Conservation (phyloP, 2,329 filamentous ascomycete species). For the Colletotrichum camelliae region DNA sequence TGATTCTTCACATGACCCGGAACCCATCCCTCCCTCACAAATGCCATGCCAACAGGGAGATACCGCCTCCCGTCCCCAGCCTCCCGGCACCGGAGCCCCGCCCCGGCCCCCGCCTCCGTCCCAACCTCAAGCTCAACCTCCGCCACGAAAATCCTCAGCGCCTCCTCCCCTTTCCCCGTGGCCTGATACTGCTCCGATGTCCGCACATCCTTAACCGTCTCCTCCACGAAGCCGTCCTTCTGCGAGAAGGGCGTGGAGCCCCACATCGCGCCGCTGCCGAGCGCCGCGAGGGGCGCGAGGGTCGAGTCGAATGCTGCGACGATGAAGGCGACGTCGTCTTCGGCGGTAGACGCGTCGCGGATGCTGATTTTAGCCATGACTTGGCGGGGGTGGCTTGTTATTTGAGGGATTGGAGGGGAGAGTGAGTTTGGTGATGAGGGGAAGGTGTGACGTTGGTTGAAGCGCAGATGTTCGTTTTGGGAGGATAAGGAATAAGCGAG, state of each 20-base stretch:
- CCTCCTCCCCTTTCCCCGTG: conserved; percentile 28
- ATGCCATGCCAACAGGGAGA: conserved; percentile 1
- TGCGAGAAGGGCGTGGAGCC: conserved; percentile 28
- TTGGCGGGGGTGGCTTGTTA: rapidly evolving
- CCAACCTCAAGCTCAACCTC: conserved; percentile 27
- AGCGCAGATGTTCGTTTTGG: neutral
- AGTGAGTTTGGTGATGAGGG: neutral
- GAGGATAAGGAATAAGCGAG: neutral
- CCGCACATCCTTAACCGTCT: conserved; percentile 24
- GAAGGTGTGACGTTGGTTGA: neutral
- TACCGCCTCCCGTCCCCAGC: neutral
- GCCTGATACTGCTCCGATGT: conserved; percentile 29
- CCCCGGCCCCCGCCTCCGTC: neutral
- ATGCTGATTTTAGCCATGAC: conserved; percentile 19
- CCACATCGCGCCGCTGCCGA: conserved; percentile 34
- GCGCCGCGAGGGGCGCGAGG: conserved; percentile 29
- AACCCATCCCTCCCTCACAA: conserved; percentile 14
- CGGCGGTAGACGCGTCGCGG: conserved; percentile 25
- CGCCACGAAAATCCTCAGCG: conserved; percentile 31
- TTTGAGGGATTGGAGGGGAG: too few relatives aligned
- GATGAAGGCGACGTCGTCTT: conserved; percentile 33
- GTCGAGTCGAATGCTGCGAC: conserved; percentile 33
- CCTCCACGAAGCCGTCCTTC: conserved; percentile 26
- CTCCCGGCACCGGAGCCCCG: neutral
- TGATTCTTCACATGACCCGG: conserved; percentile 13